Conservation (phyloP, 441 rosid genomes). For the Erysimum pusillum region DNA sequence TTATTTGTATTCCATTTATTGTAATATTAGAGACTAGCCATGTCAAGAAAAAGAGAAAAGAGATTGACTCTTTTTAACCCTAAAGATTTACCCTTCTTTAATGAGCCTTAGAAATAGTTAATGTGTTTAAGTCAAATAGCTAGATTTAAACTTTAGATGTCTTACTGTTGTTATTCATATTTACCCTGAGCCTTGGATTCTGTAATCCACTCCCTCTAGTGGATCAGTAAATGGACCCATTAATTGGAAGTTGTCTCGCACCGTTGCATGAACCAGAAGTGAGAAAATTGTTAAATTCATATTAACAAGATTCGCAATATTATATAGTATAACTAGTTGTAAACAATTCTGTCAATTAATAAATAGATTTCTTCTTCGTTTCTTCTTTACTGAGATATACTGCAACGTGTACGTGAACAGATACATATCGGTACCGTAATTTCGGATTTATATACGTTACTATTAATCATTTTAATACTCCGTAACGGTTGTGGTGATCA, state of each 20-base stretch:
- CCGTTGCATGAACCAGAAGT: slow-evolving; percentile 33
- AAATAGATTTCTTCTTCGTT: not conserved
- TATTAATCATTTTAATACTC: slow-evolving; percentile 3
- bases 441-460: slow-evolving; percentile 28
- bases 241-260: slow-evolving; percentile 36
- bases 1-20: not conserved
- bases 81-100: not conserved
- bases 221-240: slow-evolving; percentile 46
- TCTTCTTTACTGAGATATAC: not conserved
- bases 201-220: slow-evolving; percentile 45
- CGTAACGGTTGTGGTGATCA: slow-evolving; percentile 35
- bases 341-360: not conserved
- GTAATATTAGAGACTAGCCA: slow-evolving; percentile 3
- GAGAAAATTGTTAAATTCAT: not conserved
- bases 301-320: not conserved
- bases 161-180: not conserved
- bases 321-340: not conserved
- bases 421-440: not conserved
- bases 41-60: slow-evolving; percentile 7
- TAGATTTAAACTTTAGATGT: slow-evolving; percentile 19
- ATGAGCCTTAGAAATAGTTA: slow-evolving; percentile 5
- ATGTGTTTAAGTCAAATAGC: not conserved
- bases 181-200: slow-evolving; percentile 43
- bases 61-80: not conserved
- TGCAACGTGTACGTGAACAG: not conserved